Percentiles rank a stretch among this genome's conserved stretches.
Evolutionary conservation across 164 flowering plant species (phyloP).

Genomic region (Malania oleifera): DNA sequence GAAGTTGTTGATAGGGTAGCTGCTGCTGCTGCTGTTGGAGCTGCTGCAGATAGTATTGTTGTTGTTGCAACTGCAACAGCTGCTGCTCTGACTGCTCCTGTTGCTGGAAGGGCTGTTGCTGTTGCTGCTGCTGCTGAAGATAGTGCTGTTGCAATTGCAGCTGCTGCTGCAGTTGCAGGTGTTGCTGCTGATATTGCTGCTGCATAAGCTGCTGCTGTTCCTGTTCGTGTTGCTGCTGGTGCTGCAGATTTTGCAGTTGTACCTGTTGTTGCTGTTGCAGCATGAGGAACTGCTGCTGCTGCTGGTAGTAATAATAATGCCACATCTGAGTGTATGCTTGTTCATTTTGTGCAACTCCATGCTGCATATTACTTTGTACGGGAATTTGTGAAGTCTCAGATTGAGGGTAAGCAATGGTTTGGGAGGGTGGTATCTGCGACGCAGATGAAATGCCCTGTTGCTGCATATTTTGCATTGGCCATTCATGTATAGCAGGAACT

Average conservation of each 20-base stretch:
- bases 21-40: constrained; percentile 16
- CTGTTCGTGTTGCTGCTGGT: constrained; percentile 3
- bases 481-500: constrained; percentile 20
- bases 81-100: constrained; percentile 14
- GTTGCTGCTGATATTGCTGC: neutral
- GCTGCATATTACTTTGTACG: constrained; percentile 30
- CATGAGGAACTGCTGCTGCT: constrained; percentile 25
- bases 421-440: constrained; percentile 24
- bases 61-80: constrained; percentile 14
- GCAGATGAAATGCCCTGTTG: constrained; percentile 28
- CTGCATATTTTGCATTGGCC: constrained; percentile 37
- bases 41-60: constrained; percentile 7
- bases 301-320: constrained; percentile 66
- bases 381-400: constrained; percentile 30
- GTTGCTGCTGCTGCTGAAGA: neutral
- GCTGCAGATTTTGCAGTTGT: neutral
- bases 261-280: constrained; percentile 5
- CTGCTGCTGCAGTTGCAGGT: neutral
- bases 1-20: constrained; percentile 22
- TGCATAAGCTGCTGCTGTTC: neutral
- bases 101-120: neutral
- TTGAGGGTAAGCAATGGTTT: constrained; percentile 32
- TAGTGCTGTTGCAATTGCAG: neutral
- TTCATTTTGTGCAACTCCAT: constrained; percentile 30
- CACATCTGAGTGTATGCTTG: constrained; percentile 57